Evolutionary conservation across 768 basidiomycete species (phyloP).

Genomic region (Suillus subluteus): DNA sequence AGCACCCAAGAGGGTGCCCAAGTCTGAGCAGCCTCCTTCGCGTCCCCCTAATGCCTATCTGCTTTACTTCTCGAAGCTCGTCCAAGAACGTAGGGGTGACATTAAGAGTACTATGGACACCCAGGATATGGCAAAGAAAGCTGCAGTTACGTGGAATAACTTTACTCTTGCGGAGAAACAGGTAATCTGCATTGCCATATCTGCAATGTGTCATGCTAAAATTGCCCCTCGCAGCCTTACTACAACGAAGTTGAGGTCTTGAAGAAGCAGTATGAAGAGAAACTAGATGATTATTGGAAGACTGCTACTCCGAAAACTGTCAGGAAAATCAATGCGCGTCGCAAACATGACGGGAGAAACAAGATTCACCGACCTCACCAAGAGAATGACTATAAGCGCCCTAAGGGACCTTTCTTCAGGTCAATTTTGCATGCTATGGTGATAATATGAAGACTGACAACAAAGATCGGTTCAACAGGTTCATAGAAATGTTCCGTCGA

Average conservation of each 20-base stretch:
- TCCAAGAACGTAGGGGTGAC: slow-evolving; percentile 10
- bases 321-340: slow-evolving; percentile 37
- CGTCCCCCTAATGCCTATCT: slow-evolving; percentile 29
- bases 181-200: slow-evolving; percentile 21
- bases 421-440: slow-evolving; percentile 16
- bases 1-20: slow-evolving; percentile 19
- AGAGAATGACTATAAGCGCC: not conserved
- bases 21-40: slow-evolving; percentile 30
- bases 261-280: slow-evolving; percentile 24
- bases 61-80: slow-evolving; percentile 26
- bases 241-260: slow-evolving; percentile 22
- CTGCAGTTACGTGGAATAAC: slow-evolving; percentile 33
- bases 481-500: slow-evolving; percentile 22
- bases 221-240: slow-evolving; percentile 27
- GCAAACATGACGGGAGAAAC: slow-evolving; percentile 29
- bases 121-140: slow-evolving; percentile 21
- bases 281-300: slow-evolving; percentile 33
- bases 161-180: slow-evolving; percentile 40
- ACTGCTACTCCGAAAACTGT: slow-evolving; percentile 23
- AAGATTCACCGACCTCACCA: slow-evolving; percentile 14
- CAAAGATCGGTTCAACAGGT: slow-evolving; percentile 17
- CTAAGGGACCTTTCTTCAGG: slow-evolving; percentile 28
- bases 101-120: not conserved
- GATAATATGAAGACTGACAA: not conserved
- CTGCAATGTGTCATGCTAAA: not conserved